A percentile compares a stretch with the other conserved stretches of the same genome.
These are phyloP conservation scores for Dactylonectria estremocensis DNA, from an alignment of 2,329 filamentous ascomycete genomes.

Conservation along the genomic window DNA sequence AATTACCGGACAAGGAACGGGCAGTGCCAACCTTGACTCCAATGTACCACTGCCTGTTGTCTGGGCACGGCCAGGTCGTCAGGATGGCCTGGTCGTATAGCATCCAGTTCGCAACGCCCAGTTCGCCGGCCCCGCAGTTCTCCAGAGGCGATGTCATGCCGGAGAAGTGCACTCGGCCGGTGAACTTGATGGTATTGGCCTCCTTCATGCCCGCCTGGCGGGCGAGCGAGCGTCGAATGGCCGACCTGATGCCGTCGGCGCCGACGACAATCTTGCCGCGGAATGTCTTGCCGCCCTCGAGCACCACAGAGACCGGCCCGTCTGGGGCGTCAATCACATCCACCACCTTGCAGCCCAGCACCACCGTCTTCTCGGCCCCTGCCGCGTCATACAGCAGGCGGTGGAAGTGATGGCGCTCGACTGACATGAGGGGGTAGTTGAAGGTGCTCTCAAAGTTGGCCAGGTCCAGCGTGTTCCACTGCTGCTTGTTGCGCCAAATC, in stretches of 20 bases:
- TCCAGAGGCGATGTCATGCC: conserved; percentile 27
- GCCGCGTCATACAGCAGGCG: conserved; percentile 26
- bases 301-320: conserved; percentile 16
- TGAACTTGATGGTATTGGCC: conserved; percentile 29
- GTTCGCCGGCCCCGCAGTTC: conserved; percentile 19
- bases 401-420: conserved; percentile 28
- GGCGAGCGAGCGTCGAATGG: conserved; percentile 21
- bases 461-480: conserved; percentile 27
- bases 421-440: conserved; percentile 28
- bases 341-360: conserved; percentile 22
- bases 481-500: conserved; percentile 30
- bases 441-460: conserved; percentile 23
- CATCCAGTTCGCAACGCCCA: conserved; percentile 31
- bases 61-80: conserved; percentile 26
- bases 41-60: conserved; percentile 30
- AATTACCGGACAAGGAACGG: not conserved
- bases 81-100: conserved; percentile 29
- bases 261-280: conserved; percentile 26
- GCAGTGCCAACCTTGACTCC: conserved; percentile 26
- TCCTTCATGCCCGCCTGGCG: conserved; percentile 26
- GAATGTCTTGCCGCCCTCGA: conserved; percentile 25
- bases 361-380: conserved; percentile 16
- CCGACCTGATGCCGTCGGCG: conserved; percentile 29
- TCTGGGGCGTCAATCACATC: conserved; percentile 18
- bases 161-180: conserved; percentile 26